A percentile compares a stretch with the other conserved stretches of the same genome.
These are phyloP conservation scores for Hyphopichia burtonii DNA, from an alignment of 1,139 yeast genomes.

Conservation along the genomic window DNA sequence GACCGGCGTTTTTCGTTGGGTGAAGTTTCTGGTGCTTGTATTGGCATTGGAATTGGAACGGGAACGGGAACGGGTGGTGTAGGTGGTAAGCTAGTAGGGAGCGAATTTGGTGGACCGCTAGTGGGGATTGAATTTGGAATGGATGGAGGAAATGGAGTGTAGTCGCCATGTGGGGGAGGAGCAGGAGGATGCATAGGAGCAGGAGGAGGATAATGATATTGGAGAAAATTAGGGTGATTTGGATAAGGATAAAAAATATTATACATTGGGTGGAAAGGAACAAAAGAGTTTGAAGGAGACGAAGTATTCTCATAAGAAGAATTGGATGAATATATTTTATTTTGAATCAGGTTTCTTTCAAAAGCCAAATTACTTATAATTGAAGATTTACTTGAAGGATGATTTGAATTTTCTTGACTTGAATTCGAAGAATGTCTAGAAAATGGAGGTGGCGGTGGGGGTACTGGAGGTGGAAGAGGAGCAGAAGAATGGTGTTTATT, in stretches of 20 bases:
- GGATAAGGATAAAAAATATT: constrained; percentile 2
- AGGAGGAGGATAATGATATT: not conserved
- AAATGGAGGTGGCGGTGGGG: not conserved
- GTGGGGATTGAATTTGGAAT: too few relatives aligned
- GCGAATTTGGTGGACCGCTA: too few relatives aligned
- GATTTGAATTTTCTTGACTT: not conserved
- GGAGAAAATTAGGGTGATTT: constrained; percentile 1
- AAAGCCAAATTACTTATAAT: constrained; percentile 27
- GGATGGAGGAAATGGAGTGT: too few relatives aligned
- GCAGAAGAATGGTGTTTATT: not conserved
- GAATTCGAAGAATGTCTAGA: not conserved
- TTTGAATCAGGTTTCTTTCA: constrained; percentile 36
- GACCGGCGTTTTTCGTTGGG: too few relatives aligned
- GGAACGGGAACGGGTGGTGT: too few relatives aligned
- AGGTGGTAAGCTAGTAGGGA: too few relatives aligned
- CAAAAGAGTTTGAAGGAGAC: constrained; percentile 3
- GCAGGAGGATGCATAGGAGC: not conserved
- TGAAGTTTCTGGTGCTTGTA: too few relatives aligned
- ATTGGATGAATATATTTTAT: constrained; percentile 15
- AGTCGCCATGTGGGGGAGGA: too few relatives aligned
- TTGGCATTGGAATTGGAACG: too few relatives aligned
- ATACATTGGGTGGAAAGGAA: constrained; percentile 7
- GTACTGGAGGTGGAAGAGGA: not conserved
- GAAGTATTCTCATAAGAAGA: not conserved
- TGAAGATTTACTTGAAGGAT: constrained; percentile 4